A percentile compares a stretch with the other conserved stretches of the same genome.
These are phyloP conservation scores for Uronychia setigera DNA, from an alignment of 73 alveolate genomes.

Conservation along the genomic window DNA sequence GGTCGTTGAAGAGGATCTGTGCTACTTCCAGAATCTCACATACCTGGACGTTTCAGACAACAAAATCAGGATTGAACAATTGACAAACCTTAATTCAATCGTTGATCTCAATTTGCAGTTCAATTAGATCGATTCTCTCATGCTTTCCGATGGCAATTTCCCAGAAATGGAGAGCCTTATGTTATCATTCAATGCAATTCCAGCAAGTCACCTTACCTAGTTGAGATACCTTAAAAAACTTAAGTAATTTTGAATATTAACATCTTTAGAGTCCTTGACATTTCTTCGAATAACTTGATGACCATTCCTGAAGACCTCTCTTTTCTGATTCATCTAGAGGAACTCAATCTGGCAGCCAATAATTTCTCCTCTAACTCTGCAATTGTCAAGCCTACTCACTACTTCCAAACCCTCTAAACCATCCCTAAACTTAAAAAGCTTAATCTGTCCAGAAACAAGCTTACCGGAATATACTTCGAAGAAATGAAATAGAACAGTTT, in stretches of 20 bases:
- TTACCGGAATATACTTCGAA: conserved; percentile 58
- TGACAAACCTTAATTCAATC: conserved; percentile 53
- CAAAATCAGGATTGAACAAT: conserved; percentile 58
- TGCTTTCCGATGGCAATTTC: conserved; percentile 60
- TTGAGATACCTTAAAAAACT: conserved; percentile 39
- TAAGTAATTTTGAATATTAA: neutral
- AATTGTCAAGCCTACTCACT: conserved; percentile 48
- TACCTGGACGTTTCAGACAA: conserved; percentile 67
- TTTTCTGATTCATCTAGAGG: conserved; percentile 40
- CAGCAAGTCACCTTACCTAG: conserved; percentile 45
- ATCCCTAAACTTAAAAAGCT: conserved; percentile 59
- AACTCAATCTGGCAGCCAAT: conserved; percentile 56
- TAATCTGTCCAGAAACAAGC: conserved; percentile 62
- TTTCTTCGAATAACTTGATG: conserved; percentile 59
- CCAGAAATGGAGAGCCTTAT: conserved; percentile 56
- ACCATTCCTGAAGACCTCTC: conserved; percentile 71
- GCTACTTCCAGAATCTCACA: conserved; percentile 70
- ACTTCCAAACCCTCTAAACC: conserved; percentile 45
- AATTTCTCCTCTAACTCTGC: conserved; percentile 60
- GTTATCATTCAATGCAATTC: conserved; percentile 57
- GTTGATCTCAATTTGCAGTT: conserved; percentile 66
- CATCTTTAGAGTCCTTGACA: conserved; percentile 35
- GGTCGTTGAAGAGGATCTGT: conserved; percentile 74
- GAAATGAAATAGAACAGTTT: conserved; percentile 18
- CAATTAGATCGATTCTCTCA: conserved; percentile 53